Evolutionary conservation across 768 basidiomycete genomes (phyloP).

Genomic region (Trametes cubensis): DNA sequence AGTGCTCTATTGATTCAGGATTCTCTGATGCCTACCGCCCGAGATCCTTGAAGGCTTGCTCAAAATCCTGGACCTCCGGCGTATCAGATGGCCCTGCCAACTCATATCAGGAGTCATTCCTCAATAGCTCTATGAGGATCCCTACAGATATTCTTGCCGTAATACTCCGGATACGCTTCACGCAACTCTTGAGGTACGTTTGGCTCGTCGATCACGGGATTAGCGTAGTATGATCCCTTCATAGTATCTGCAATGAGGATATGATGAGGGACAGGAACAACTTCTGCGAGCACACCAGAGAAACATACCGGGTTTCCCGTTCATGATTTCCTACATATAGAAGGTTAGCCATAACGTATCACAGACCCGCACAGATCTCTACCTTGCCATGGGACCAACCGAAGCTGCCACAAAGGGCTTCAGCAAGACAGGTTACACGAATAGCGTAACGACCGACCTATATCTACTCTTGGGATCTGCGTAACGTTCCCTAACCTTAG

Average conservation of each 20-base stretch:
- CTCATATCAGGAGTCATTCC: neutral
- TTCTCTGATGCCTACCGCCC: conserved; percentile 51
- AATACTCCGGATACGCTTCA: conserved; percentile 76
- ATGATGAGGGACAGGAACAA: neutral
- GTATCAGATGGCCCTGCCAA: conserved; percentile 68
- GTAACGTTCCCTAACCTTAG: conserved; percentile 69
- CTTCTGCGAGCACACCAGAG: neutral
- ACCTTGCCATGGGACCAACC: conserved; percentile 99
- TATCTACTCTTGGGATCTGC: conserved; percentile 73
- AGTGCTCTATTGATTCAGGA: neutral
- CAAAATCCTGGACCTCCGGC: conserved; percentile 70
- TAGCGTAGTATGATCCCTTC: conserved; percentile 96
- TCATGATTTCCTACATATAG: conserved; percentile 82
- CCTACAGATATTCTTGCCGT: conserved; percentile 85
- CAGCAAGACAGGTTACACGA: neutral
- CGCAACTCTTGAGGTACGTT: conserved; percentile 60
- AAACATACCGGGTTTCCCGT: conserved; percentile 76
- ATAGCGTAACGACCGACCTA: conserved; percentile 49
- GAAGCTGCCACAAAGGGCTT: conserved; percentile 51
- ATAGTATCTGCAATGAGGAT: conserved; percentile 57
- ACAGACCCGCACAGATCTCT: conserved; percentile 9
- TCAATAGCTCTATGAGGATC: neutral
- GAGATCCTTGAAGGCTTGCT: conserved; percentile 85
- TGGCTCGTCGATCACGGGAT: conserved; percentile 70
- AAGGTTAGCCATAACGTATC: neutral